Conservation (phyloP, 208 protist species). For the Tritrichomonas musculus region DNA sequence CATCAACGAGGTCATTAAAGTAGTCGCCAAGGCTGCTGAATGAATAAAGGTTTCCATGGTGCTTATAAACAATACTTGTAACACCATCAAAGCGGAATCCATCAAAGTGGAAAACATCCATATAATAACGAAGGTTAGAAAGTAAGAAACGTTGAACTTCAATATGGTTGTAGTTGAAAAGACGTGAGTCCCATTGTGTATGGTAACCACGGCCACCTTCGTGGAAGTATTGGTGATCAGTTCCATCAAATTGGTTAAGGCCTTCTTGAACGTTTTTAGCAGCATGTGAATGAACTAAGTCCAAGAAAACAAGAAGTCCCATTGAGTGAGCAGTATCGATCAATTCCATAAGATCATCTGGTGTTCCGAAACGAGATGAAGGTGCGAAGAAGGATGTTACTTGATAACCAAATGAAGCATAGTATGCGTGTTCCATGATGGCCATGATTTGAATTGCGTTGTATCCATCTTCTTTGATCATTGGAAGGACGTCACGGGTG, state of each 20-base stretch:
- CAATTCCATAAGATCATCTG: conserved; percentile 66
- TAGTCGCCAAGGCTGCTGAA: conserved; percentile 56
- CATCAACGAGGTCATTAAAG: conserved; percentile 62
- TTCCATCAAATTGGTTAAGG: conserved; percentile 68
- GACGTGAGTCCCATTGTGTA: conserved; percentile 53
- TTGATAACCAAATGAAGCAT: conserved; percentile 75
- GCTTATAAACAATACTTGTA: conserved; percentile 72
- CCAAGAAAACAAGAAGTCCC: conserved; percentile 67
- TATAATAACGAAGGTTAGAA: background rate
- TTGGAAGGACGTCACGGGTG: conserved; percentile 58
- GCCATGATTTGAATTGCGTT: conserved; percentile 76
- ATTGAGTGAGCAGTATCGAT: conserved; percentile 63
- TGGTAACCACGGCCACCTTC: conserved; percentile 49
- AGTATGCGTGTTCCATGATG: conserved; percentile 72
- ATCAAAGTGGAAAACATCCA: conserved; percentile 69
- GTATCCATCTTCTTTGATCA: conserved; percentile 64
- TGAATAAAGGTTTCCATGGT: conserved; percentile 55
- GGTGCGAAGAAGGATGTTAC: conserved; percentile 76
- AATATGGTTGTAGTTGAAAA: conserved; percentile 71
- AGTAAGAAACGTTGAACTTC: conserved; percentile 64
- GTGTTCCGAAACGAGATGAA: conserved; percentile 55
- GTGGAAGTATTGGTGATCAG: conserved; percentile 61
- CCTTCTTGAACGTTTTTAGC: conserved; percentile 56
- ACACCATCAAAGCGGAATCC: conserved; percentile 82
- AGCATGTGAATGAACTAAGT: conserved; percentile 66